Base-by-base conservation (phyloP, 2,329 filamentous ascomycete species). In the Hansfordia pulvinata region DNA sequence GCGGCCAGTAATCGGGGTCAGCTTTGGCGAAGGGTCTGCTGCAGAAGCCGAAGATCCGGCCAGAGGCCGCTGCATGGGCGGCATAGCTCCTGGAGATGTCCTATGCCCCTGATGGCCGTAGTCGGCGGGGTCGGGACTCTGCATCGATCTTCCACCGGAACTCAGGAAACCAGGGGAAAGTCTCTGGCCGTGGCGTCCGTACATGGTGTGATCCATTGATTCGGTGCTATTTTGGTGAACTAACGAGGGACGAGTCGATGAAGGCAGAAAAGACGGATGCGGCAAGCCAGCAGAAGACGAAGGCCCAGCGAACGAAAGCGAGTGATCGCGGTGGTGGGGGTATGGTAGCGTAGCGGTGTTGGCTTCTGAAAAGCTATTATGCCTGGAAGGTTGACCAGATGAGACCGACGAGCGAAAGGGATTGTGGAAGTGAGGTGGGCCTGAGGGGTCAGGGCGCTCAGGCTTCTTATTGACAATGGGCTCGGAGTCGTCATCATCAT, bases 1-100 rank as follows among this genome's bases (percentile, higher is more conserved):
- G 33, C 65, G 61, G 12, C 61, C 52, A 16, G 66, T 71, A 34
- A 71, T 64, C 8, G 66, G 66, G 13, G 66, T 71, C 35, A 66
- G 47, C 43, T 62, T 69, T n/a, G n/a, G n/a, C n/a, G n/a, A n/a
- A n/a, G n/a, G n/a, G n/a, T n/a, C n/a, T n/a, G n/a, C n/a, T n/a
- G n/a, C n/a, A n/a, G n/a, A n/a, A n/a, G n/a, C n/a, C n/a, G n/a
- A n/a, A n/a, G n/a, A n/a, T n/a, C n/a, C n/a, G n/a, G n/a, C n/a
- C n/a, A n/a, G n/a, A n/a, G n/a, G n/a, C n/a, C n/a, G n/a, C n/a
- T n/a, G n/a, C n/a, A n/a, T n/a, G n/a, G n/a, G n/a, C n/a, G n/a
- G n/a, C n/a, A n/a, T n/a, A n/a, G n/a, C 62, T 54, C 42, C 54
- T 54, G 16, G 50, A 42, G 28, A 41, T 42, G 30, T 41, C 44